Base-by-base conservation (phyloP, 805 yeast genomes). In the Candida coquimbonensis region DNA sequence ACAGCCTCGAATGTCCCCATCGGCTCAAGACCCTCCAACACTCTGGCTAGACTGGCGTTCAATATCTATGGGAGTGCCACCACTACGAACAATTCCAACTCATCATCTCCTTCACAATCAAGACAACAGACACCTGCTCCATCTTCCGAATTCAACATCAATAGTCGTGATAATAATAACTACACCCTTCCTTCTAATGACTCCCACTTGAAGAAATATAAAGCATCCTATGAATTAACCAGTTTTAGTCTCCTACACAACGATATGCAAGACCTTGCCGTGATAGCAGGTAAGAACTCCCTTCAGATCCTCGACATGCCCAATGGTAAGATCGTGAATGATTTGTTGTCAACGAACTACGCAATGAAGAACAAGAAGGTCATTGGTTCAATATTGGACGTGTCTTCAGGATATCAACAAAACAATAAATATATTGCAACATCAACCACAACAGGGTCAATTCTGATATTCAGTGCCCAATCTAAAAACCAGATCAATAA, bases 11-110 rank as follows among this genome's bases (percentile, higher is more conserved):
- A 11, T 13, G 7, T 3, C 14, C 9, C 31, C 14, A 17, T 36
- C 24, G 52, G 56, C 13, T 50, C 59, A 7, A 32, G 60, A 42
- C 61, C 59, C 4, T 50, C 58, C 5, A 57, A 54, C 42, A 51
- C 60, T 0, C 61, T 77, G 48, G 77, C 83, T 5, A 67, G 80
- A 39, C 72, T 79, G 60, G 83, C 84, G 0, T 78, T 75, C 65
- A 75, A 77, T 53, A 75, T 78, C 34, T 79, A 79, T 59, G 83
- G 26, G 49, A 33, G 38, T 34, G 32, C 29, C 33, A 45, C 36
- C 7, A 27, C 36, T 8, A 27, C 41, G 9, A 31, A 29, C 13
- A 29, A 50, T 51, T 6, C 53, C 48, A 49, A 56, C 46, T 42
- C 43, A 9, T 8, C 43, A 4, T 26, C 42, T 2, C 43, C 47